Evolutionary conservation across 202 grass and related monocot genomes (phyloP).

Genomic region (Alloteropsis angusta): DNA sequence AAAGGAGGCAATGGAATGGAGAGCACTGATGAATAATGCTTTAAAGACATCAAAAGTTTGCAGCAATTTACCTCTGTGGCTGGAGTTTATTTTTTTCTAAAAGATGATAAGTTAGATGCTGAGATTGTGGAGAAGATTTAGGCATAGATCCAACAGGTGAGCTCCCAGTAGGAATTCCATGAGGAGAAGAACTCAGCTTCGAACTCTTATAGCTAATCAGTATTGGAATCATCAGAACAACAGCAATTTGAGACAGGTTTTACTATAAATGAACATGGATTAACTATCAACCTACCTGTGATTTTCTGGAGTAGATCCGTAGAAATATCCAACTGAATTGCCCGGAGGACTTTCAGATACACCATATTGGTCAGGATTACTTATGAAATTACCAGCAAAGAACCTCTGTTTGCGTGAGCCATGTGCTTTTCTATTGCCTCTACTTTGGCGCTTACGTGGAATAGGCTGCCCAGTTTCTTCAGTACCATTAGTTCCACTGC

Average conservation of each 20-base stretch:
- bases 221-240: constrained; percentile 6
- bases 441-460: constrained; percentile 63
- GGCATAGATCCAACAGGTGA: constrained; percentile 81
- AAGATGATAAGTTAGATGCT: constrained; percentile 85
- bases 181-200: constrained; percentile 51
- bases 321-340: constrained; percentile 93
- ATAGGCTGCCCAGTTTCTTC: constrained; percentile 67
- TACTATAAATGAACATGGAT: constrained; percentile 12
- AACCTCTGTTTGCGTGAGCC: constrained; percentile 62
- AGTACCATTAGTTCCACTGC: constrained; percentile 30
- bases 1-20: constrained; percentile 10
- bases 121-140: constrained; percentile 86
- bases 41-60: not conserved
- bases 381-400: constrained; percentile 72
- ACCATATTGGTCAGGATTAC: constrained; percentile 43
- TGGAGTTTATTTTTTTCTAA: constrained; percentile 93
- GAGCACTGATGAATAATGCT: not conserved
- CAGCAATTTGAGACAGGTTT: constrained; percentile 6
- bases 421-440: constrained; percentile 56
- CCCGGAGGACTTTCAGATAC: constrained; percentile 86
- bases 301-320: constrained; percentile 90
- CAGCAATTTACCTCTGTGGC: constrained; percentile 76
- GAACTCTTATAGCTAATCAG: constrained; percentile 41
- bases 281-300: constrained; percentile 40
- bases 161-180: constrained; percentile 61